phyloP scores from a whole-genome alignment of 805 yeast species.

The Lipomyces yamadae region DNA sequence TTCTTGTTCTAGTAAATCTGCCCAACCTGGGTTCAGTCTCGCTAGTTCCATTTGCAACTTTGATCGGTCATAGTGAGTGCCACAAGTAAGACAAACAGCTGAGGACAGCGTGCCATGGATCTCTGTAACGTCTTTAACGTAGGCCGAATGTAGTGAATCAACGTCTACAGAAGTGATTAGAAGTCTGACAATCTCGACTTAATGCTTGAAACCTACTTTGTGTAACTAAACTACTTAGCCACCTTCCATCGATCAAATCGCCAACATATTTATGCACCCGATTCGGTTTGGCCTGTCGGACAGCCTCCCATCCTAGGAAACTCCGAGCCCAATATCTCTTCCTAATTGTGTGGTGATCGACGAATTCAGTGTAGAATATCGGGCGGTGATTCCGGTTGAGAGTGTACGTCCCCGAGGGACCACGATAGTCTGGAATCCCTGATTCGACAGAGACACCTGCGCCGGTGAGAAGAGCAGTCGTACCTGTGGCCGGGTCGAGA shows the following conservation, averaged over 20 bases:
- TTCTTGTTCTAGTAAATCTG: slow-evolving; percentile 28
- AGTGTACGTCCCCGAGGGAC: slow-evolving; percentile 42
- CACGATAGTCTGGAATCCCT: slow-evolving; percentile 43
- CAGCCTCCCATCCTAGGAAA: slow-evolving; percentile 39
- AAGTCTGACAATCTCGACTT: neutral
- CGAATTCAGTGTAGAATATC: slow-evolving; percentile 41
- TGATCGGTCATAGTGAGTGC: slow-evolving; percentile 28
- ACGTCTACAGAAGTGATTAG: slow-evolving; percentile 31
- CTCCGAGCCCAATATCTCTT: slow-evolving; percentile 43
- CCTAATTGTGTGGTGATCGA: slow-evolving; percentile 33
- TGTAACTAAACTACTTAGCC: slow-evolving; percentile 34
- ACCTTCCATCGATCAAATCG: slow-evolving; percentile 28
- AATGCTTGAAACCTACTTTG: slow-evolving; percentile 35
- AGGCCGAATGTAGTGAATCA: slow-evolving; percentile 38
- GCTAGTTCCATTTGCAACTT: slow-evolving; percentile 32
- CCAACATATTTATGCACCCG: slow-evolving; percentile 37
- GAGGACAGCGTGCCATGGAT: slow-evolving; percentile 40
- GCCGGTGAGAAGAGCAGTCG: slow-evolving; percentile 40
- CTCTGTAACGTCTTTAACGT: slow-evolving; percentile 39
- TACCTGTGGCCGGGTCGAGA: slow-evolving; percentile 32
- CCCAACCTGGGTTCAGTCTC: slow-evolving; percentile 40
- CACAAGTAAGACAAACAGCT: slow-evolving; percentile 39
- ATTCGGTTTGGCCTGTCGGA: slow-evolving; percentile 37
- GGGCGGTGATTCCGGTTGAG: slow-evolving; percentile 40
- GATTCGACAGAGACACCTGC: slow-evolving; percentile 43